Evolutionary conservation across 106 monocot species (phyloP).

Genomic region (Acorus gramineus): DNA sequence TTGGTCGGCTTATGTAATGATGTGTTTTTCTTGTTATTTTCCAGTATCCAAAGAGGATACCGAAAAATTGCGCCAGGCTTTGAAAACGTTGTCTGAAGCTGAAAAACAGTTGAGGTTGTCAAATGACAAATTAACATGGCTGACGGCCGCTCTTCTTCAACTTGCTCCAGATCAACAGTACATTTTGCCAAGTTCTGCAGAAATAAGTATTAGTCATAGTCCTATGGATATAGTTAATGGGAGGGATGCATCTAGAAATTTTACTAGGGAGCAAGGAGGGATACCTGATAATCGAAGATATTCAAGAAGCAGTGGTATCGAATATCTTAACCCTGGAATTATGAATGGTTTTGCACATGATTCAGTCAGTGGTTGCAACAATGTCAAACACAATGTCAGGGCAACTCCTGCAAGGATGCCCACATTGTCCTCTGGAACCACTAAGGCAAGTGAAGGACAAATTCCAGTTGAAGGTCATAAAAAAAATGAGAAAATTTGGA

Average conservation of each 20-base stretch:
- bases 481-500: slow-evolving; percentile 47
- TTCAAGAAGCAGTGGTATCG: slow-evolving; percentile 8
- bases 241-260: slow-evolving; percentile 15
- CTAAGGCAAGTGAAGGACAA: slow-evolving; percentile 8
- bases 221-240: slow-evolving; percentile 19
- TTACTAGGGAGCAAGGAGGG: slow-evolving; percentile 5
- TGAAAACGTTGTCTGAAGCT: slow-evolving; percentile 82
- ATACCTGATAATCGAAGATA: slow-evolving; percentile 6
- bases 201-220: slow-evolving; percentile 36
- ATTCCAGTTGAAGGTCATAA: slow-evolving; percentile 12
- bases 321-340: slow-evolving; percentile 3
- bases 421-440: slow-evolving; percentile 6
- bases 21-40: slow-evolving; percentile 11
- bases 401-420: not conserved
- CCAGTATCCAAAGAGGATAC: slow-evolving; percentile 87
- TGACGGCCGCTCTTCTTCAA: slow-evolving; percentile 91
- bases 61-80: slow-evolving; percentile 72
- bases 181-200: slow-evolving; percentile 35
- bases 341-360: slow-evolving; percentile 4
- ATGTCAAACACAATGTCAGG: slow-evolving; percentile 4
- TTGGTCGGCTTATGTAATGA: not conserved
- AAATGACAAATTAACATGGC: slow-evolving; percentile 94
- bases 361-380: not conserved
- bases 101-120: slow-evolving; percentile 82
- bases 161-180: slow-evolving; percentile 84